These are phyloP conservation scores for Lizonia empirigonia DNA, from an alignment of 2,329 filamentous ascomycete genomes.

Conservation along the genomic window DNA sequence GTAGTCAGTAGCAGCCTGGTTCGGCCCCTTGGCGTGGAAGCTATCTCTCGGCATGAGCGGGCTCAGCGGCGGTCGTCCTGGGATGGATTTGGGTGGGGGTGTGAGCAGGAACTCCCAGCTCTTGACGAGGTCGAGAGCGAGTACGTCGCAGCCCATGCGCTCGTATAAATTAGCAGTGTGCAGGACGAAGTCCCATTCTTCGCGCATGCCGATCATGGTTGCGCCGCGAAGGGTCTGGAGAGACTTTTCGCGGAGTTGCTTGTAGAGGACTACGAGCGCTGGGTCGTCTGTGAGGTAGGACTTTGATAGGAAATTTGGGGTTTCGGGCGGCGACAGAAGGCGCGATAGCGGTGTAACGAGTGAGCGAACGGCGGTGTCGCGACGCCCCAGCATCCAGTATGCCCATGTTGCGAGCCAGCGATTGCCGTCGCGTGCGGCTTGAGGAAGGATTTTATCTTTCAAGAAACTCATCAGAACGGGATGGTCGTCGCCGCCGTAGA, in stretches of 20 bases:
- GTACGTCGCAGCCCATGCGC: slow-evolving; percentile 89
- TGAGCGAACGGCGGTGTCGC: slow-evolving; percentile 82
- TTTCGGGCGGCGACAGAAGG: slow-evolving; percentile 70
- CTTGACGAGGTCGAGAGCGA: slow-evolving; percentile 82
- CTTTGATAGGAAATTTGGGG: slow-evolving; percentile 73
- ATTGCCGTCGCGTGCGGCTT: slow-evolving; percentile 81
- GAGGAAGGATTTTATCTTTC: slow-evolving; percentile 76
- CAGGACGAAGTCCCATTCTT: slow-evolving; percentile 87
- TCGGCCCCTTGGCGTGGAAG: slow-evolving; percentile 26
- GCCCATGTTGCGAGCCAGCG: slow-evolving; percentile 95
- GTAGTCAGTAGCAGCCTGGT: slow-evolving; percentile 35
- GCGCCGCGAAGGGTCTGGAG: slow-evolving; percentile 85
- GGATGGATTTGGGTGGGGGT: slow-evolving; percentile 28
- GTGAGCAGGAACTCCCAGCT: slow-evolving; percentile 78
- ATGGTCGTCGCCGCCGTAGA: slow-evolving; percentile 85
- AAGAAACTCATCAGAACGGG: slow-evolving; percentile 75
- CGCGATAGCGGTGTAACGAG: slow-evolving; percentile 81
- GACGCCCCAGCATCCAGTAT: slow-evolving; percentile 85
- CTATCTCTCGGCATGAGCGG: slow-evolving; percentile 35
- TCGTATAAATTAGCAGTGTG: slow-evolving; percentile 84
- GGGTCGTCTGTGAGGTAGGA: slow-evolving; percentile 90
- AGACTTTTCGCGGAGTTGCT: slow-evolving; percentile 80
- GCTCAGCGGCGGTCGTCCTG: slow-evolving; percentile 30
- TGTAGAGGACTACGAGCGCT: slow-evolving; percentile 83
- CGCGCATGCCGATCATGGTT: slow-evolving; percentile 75